These are phyloP conservation scores for Kurtzmaniella quercitrusa DNA, from an alignment of 1,139 yeast species.

Conservation along the genomic window DNA sequence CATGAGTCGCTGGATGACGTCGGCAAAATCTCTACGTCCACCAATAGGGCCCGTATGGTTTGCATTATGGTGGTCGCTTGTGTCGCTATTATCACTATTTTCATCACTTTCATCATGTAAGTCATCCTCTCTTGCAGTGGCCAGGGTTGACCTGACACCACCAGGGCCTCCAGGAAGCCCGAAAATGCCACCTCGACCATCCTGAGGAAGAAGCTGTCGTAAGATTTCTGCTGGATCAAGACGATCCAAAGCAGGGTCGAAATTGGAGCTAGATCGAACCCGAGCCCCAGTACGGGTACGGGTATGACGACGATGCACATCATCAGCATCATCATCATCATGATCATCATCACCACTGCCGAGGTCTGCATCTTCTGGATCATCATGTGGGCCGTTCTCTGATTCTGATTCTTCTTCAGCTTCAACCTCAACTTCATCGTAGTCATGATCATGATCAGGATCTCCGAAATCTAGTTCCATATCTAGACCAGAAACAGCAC, in stretches of 20 bases:
- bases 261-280: no score
- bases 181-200: background rate
- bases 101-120: constrained; percentile 17
- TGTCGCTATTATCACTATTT: constrained; percentile 13
- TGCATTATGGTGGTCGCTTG: constrained; percentile 12
- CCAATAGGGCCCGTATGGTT: background rate
- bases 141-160: constrained; percentile 16
- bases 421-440: no score
- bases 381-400: constrained; percentile 20
- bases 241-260: constrained; percentile 10
- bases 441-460: constrained; percentile 11
- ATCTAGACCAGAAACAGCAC: constrained; percentile 1
- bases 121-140: constrained; percentile 12
- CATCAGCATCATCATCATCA: constrained; percentile 8
- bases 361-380: constrained; percentile 16
- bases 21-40: constrained; percentile 22
- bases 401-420: constrained; percentile 14
- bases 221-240: constrained; percentile 20
- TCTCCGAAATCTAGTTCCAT: constrained; percentile 8
- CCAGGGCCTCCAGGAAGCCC: constrained; percentile 12
- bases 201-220: constrained; percentile 18
- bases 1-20: constrained; percentile 35
- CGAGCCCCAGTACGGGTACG: no score
- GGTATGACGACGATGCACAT: no score
- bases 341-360: constrained; percentile 8